These are phyloP conservation scores for Xeromyces bisporus DNA, from an alignment of 495 filamentous ascomycete genomes.

Conservation along the genomic window DNA sequence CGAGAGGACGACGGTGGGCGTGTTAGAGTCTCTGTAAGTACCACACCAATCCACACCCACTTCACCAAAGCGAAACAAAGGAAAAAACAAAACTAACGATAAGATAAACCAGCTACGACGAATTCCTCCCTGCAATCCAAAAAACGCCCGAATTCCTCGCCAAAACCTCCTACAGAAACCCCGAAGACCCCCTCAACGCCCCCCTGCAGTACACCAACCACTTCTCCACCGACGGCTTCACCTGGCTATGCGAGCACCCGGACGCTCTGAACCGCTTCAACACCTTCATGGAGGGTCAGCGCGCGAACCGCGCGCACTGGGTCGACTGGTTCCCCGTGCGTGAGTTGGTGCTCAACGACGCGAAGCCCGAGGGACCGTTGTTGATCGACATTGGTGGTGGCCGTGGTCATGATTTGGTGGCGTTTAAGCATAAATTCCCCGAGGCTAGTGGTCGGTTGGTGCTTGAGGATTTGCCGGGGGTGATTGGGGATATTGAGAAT, in stretches of 20 bases:
- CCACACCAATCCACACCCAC: no score
- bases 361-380: slow-evolving; percentile 13
- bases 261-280: slow-evolving; percentile 8
- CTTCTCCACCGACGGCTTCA: slow-evolving; percentile 10
- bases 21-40: slow-evolving; percentile 9
- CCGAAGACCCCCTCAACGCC: slow-evolving; percentile 10
- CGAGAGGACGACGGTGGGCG: slow-evolving; percentile 5
- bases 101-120: slow-evolving; percentile 3
- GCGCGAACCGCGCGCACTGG: slow-evolving; percentile 8
- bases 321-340: slow-evolving; percentile 18
- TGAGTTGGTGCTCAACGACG: slow-evolving; percentile 8
- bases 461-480: slow-evolving; percentile 27
- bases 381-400: slow-evolving; percentile 37
- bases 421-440: slow-evolving; percentile 12
- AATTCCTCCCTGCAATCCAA: slow-evolving; percentile 5
- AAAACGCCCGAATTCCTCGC: slow-evolving; percentile 11
- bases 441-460: slow-evolving; percentile 15
- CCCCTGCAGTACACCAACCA: slow-evolving; percentile 21
- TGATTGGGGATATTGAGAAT: slow-evolving; percentile 15
- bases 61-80: background rate
- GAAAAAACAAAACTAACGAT: background rate
- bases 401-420: slow-evolving; percentile 29
- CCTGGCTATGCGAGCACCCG: slow-evolving; percentile 8
- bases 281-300: slow-evolving; percentile 12
- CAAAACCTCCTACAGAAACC: slow-evolving; percentile 7